phyloP scores from a whole-genome alignment of 2,329 filamentous ascomycete species.

The Curvularia lunata region DNA sequence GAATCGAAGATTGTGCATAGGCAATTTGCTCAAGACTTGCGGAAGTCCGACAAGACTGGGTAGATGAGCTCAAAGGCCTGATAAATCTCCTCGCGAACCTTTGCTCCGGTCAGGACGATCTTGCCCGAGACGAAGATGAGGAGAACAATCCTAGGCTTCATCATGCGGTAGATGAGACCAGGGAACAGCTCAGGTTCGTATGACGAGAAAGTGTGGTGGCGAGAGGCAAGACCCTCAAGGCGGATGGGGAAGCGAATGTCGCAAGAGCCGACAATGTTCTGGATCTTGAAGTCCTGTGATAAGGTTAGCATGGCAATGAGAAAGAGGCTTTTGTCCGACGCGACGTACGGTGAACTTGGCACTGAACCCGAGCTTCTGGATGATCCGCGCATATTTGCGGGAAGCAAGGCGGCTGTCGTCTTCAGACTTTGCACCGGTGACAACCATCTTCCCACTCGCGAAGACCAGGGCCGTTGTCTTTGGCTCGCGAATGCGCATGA shows the following conservation, averaged over 20 bases:
- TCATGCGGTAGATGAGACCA: conserved; percentile 99
- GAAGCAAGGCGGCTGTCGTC: conserved; percentile 97
- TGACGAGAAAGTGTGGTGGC: conserved; percentile 94
- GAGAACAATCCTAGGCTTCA: conserved; percentile 98
- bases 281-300: conserved; percentile 85
- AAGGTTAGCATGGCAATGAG: conserved; percentile 25
- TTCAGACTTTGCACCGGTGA: conserved; percentile 96
- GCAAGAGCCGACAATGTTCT: conserved; percentile 95
- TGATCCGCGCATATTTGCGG: conserved; percentile 97
- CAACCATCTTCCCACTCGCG: conserved; percentile 98
- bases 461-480: conserved; percentile 99
- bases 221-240: conserved; percentile 90
- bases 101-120: conserved; percentile 96
- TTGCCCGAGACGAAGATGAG: conserved; percentile 98
- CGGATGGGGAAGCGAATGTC: conserved; percentile 99
- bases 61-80: conserved; percentile 50
- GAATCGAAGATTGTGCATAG: conserved; percentile 2
- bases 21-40: conserved; percentile 60
- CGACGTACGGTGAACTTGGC: conserved; percentile 81
- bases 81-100: conserved; percentile 92
- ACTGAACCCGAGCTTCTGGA: conserved; percentile 99
- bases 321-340: conserved; percentile 18
- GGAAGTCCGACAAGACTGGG: conserved; percentile 60
- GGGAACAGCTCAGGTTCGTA: conserved; percentile 99
- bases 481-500: conserved; percentile 99